Base-by-base conservation (phyloP, 805 yeast genomes). In the Suhomyces kilbournensis region DNA sequence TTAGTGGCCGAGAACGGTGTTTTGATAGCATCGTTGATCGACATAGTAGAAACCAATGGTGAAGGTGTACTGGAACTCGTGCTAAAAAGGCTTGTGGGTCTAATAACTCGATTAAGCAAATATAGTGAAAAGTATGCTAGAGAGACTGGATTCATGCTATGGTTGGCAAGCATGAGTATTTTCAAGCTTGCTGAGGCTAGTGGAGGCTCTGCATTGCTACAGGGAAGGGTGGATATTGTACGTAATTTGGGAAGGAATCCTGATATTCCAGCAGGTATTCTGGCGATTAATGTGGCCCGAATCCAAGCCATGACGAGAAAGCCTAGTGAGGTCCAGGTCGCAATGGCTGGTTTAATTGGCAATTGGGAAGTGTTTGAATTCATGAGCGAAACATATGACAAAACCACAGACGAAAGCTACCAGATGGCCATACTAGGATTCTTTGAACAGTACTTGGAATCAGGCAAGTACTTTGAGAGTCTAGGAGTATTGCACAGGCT, bases 21-120 rank as follows among this genome's bases (percentile, higher is more conserved):
- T 30, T 34, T 48, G 45, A 32, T 56, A 7, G 47, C 59, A 5
- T 46, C 53, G 5, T 49, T 59, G 44, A 19, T 59, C 7, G 50
- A 56, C 14, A 43, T 59, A 17, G 30, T 15, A 10, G 42, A 38
- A 38, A 10, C 42, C 32, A 28, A 12, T 8, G 42, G 23, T 10
- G 14, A 9, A 10, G 12, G 4, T 38, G 14, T n/a, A 1, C 20
- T 10, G 6, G 23, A 19, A 7, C 23, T 23, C 10, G 23, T 38
- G 2, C 20, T 38, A 19, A 38, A 38, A 19, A 15, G 42, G 9
- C 23, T 19, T 38, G 22, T 17, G 9, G 22, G 22, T 10, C n/a
- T 38, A 2, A 5, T 17, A 9, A 9, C 42, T 10, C 42, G 42
- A 19, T 10, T 38, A 17, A 10, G 20, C 42, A 38, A 38, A 7